These are phyloP conservation scores for Blastobotrys robertii DNA, from an alignment of 805 yeast species.

Conservation along the genomic window DNA sequence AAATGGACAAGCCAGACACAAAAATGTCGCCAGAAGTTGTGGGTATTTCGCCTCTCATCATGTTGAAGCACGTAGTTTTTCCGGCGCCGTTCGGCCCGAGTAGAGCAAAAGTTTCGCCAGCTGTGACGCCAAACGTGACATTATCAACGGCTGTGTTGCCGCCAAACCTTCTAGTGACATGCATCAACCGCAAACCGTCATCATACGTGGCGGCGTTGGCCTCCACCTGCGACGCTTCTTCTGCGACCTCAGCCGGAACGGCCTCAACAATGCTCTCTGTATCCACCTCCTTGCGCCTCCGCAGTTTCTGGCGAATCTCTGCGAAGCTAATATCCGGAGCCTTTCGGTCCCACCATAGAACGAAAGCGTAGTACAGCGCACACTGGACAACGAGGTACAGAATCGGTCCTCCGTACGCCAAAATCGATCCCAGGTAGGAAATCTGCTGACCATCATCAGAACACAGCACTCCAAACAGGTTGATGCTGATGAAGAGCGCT, in stretches of 20 bases:
- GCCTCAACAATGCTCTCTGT: conserved; percentile 12
- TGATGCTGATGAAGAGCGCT: conserved; percentile 24
- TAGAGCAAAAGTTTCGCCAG: conserved; percentile 28
- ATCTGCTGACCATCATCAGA: conserved; percentile 14
- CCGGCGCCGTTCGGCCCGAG: conserved; percentile 32
- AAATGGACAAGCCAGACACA: conserved; percentile 23
- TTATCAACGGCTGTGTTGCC: conserved; percentile 22
- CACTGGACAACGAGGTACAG: conserved; percentile 24
- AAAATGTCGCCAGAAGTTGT: conserved; percentile 24
- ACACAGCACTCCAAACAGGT: conserved; percentile 27
- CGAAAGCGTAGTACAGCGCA: conserved; percentile 14
- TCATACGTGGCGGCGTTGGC: conserved; percentile 10
- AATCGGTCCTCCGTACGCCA: conserved; percentile 28
- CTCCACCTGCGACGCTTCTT: conserved; percentile 21
- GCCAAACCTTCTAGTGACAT: conserved; percentile 23
- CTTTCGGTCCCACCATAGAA: conserved; percentile 30
- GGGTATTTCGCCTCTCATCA: conserved; percentile 28
- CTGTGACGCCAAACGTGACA: conserved; percentile 27
- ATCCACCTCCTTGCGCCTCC: neutral
- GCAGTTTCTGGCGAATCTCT: neutral
- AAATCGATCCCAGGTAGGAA: conserved; percentile 23
- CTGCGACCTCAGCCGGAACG: conserved; percentile 17
- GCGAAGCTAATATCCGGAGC: conserved; percentile 16
- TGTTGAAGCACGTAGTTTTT: conserved; percentile 28
- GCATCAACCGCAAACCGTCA: conserved; percentile 23